Evolutionary conservation across 148 eudicot species (phyloP).

Genomic region (Arctostaphylos glauca): DNA sequence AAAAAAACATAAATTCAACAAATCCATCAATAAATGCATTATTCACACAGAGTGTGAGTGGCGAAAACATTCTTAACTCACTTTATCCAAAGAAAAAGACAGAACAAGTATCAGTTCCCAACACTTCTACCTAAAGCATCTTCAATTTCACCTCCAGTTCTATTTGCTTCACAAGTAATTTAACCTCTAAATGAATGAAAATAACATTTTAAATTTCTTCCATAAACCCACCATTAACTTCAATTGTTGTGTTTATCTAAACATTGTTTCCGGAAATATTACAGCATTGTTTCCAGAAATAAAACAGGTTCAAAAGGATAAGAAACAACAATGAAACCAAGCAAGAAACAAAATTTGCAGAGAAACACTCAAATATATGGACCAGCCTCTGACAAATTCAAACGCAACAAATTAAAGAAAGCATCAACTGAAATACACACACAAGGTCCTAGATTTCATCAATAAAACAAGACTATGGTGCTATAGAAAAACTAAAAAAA

Average conservation of each 20-base stretch:
- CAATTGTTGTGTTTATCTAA: neutral
- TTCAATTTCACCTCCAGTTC: neutral
- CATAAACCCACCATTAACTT: neutral
- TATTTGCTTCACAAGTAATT: neutral
- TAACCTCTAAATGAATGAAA: neutral
- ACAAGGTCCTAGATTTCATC: constrained; percentile 11
- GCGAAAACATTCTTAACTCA: neutral
- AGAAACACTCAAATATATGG: neutral
- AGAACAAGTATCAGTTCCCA: neutral
- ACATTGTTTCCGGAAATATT: neutral
- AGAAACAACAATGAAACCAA: neutral
- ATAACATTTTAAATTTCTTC: neutral
- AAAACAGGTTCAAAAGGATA: neutral
- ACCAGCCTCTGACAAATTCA: neutral
- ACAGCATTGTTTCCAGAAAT: neutral
- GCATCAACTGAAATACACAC: neutral
- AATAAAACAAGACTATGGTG: neutral
- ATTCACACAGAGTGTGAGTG: neutral
- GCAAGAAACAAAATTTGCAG: neutral
- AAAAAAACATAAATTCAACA: neutral
- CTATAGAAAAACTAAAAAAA: neutral
- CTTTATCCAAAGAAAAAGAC: neutral
- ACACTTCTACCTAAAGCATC: neutral
- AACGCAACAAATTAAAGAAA: neutral
- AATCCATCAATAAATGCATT: neutral